These are phyloP conservation scores for Phytophthora sp. DNA, from an alignment of 352 stramenopile species.

Conservation along the genomic window DNA sequence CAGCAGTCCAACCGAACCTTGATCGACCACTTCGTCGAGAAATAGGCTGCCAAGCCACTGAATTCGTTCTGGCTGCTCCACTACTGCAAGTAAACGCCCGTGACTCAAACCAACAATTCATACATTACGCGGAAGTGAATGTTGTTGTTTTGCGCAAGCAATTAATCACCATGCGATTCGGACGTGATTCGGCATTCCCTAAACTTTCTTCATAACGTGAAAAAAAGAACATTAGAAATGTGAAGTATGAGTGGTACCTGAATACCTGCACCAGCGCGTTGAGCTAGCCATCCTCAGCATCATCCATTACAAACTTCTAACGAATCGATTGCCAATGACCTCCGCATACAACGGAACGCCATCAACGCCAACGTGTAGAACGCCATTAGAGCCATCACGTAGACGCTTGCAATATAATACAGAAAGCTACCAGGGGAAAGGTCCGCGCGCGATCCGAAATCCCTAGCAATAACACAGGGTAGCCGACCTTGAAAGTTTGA, in stretches of 20 bases:
- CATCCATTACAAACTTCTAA: too few relatives aligned
- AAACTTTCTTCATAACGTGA: too few relatives aligned
- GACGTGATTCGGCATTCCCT: background rate
- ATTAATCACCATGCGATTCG: background rate
- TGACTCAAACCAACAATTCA: background rate
- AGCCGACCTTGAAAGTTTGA: too few relatives aligned
- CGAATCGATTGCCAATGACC: background rate
- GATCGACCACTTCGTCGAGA: background rate
- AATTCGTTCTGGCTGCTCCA: background rate
- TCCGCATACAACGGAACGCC: background rate
- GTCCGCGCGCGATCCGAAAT: background rate
- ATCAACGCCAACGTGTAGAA: too few relatives aligned
- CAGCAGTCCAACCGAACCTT: background rate
- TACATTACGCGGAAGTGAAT: background rate
- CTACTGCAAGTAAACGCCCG: background rate
- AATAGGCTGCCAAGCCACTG: background rate
- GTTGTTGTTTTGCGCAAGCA: background rate
- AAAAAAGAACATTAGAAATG: too few relatives aligned
- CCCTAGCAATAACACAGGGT: too few relatives aligned
- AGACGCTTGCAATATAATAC: background rate
- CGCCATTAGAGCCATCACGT: too few relatives aligned
- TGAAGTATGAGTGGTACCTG: too few relatives aligned
- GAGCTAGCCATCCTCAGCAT: too few relatives aligned
- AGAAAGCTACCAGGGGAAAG: background rate
- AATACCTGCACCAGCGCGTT: too few relatives aligned